Conservation (phyloP, 2,329 filamentous ascomycete genomes). For the Sclerotinia nivalis region DNA sequence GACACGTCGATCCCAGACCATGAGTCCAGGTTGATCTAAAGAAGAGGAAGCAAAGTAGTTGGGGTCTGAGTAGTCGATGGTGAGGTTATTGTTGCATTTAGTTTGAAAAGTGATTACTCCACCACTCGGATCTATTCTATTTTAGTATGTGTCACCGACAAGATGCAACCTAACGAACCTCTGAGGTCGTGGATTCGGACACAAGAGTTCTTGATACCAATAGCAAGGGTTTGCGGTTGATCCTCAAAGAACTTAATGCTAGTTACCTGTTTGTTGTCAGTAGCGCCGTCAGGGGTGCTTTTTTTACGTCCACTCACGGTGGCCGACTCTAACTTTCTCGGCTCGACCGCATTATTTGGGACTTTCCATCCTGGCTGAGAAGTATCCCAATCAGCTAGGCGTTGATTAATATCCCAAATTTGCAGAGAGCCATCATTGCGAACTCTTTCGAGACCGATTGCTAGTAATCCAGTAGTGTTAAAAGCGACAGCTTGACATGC, state of each 20-base stretch:
- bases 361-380: conserved; percentile 48
- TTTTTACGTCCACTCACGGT: conserved; percentile 19
- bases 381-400: conserved; percentile 53
- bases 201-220: conserved; percentile 73
- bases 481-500: conserved; percentile 82
- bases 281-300: background rate
- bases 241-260: conserved; percentile 81
- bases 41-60: conserved; percentile 85
- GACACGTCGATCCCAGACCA: conserved; percentile 77
- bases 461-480: conserved; percentile 69
- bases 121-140: conserved; percentile 49
- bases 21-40: conserved; percentile 70
- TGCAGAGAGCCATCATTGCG: conserved; percentile 81
- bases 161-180: conserved; percentile 51
- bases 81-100: conserved; percentile 68
- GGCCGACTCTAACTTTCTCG: conserved; percentile 56
- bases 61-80: conserved; percentile 76
- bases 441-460: conserved; percentile 77
- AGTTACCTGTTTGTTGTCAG: conserved; percentile 68
- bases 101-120: conserved; percentile 62
- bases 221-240: conserved; percentile 72
- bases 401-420: conserved; percentile 72
- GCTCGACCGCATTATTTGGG: conserved; percentile 43
- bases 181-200: conserved; percentile 77
- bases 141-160: background rate